phyloP scores from a whole-genome alignment of 2,329 filamentous ascomycete genomes.

The Massarina eburnea region DNA sequence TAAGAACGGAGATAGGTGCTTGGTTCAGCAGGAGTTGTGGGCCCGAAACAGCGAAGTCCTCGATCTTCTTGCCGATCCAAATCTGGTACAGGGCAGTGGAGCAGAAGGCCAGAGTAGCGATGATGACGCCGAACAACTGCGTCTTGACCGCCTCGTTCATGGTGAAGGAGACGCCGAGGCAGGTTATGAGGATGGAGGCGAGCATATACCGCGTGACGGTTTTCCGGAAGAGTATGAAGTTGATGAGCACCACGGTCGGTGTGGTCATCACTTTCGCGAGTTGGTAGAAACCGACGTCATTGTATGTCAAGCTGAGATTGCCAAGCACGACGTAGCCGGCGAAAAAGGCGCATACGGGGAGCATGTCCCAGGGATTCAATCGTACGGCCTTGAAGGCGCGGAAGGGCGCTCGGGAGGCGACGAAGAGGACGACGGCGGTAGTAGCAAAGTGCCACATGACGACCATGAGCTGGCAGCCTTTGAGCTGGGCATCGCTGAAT shows the following conservation, averaged over 20 bases:
- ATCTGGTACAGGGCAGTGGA: slow-evolving; percentile 52
- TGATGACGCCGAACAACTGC: slow-evolving; percentile 45
- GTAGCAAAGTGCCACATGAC: slow-evolving; percentile 53
- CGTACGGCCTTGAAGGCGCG: slow-evolving; percentile 49
- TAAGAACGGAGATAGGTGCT: slow-evolving; percentile 48
- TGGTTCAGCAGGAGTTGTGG: slow-evolving; percentile 51
- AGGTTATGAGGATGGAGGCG: slow-evolving; percentile 45
- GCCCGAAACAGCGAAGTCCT: slow-evolving; percentile 48
- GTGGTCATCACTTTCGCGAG: slow-evolving; percentile 54
- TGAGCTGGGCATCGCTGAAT: slow-evolving; percentile 48
- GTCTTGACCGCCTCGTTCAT: slow-evolving; percentile 46
- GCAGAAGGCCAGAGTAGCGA: slow-evolving; percentile 48
- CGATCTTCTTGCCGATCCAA: slow-evolving; percentile 54
- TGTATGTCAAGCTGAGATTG: slow-evolving; percentile 50
- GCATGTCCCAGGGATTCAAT: slow-evolving; percentile 47
- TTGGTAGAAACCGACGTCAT: slow-evolving; percentile 52
- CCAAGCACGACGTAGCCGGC: slow-evolving; percentile 51
- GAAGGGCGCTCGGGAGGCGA: slow-evolving; percentile 47
- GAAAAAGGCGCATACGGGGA: slow-evolving; percentile 51
- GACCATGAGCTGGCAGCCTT: slow-evolving; percentile 49
- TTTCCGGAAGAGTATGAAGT: slow-evolving; percentile 48
- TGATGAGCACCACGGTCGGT: slow-evolving; percentile 49
- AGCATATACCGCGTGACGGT: slow-evolving; percentile 46
- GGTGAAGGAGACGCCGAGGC: slow-evolving; percentile 49
- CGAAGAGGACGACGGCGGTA: slow-evolving; percentile 47